Percentiles rank a stretch among this genome's conserved stretches.
These are phyloP conservation scores for Carallia pectinifolia DNA, from an alignment of 345 rosid genomes.

Conservation along the genomic window DNA sequence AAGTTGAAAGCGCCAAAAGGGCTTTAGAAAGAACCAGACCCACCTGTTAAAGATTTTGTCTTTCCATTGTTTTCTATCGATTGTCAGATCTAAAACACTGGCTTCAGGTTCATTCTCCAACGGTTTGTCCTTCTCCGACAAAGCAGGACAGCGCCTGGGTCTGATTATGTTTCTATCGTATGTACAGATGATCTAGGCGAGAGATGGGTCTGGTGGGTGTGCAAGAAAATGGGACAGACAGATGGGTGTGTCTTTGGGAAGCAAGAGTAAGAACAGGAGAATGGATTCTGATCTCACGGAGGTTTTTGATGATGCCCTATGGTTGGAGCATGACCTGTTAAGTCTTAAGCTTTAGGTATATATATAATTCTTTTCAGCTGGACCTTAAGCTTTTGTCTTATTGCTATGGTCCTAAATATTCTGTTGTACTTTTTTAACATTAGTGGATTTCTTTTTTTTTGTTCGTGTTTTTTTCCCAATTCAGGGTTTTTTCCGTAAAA, in stretches of 20 bases:
- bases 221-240: conserved; percentile 51
- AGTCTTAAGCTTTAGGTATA: too few relatives aligned
- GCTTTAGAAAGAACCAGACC: not conserved
- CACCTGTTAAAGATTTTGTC: not conserved
- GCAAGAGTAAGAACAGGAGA: conserved; percentile 70
- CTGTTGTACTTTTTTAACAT: too few relatives aligned
- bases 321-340: too few relatives aligned
- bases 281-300: conserved; percentile 55
- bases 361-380: too few relatives aligned
- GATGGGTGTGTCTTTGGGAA: conserved; percentile 42
- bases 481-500: too few relatives aligned
- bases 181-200: not conserved
- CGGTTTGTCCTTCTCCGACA: too few relatives aligned
- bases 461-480: too few relatives aligned
- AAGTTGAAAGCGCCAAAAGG: not conserved
- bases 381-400: too few relatives aligned
- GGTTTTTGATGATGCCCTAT: conserved; percentile 9
- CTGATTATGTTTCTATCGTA: not conserved
- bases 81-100: not conserved
- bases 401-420: too few relatives aligned
- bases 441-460: too few relatives aligned
- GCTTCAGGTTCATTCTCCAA: too few relatives aligned
- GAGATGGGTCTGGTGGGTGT: conserved; percentile 48
- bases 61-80: not conserved
- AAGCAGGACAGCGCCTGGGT: too few relatives aligned